phyloP scores from a whole-genome alignment of 176 grass and related monocot genomes.

The Zea luxurians region DNA sequence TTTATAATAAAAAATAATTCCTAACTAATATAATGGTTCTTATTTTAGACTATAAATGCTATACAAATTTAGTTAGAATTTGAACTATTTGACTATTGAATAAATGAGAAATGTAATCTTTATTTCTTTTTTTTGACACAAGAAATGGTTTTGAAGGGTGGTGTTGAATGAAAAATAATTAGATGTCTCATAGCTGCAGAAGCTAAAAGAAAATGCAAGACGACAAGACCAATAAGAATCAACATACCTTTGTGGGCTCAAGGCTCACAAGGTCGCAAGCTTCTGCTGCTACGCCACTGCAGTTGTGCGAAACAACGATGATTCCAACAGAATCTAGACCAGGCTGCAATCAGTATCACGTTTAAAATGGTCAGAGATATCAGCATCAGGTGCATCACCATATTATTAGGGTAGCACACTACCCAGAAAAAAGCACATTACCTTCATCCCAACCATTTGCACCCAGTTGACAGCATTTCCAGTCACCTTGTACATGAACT shows the following conservation, averaged over 20 bases:
- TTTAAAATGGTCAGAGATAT: conserved; percentile 7
- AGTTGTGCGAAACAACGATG: conserved; percentile 99
- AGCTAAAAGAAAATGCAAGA: background rate
- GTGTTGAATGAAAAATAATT: conserved; percentile 17
- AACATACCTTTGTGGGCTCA: conserved; percentile 91
- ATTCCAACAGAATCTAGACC: conserved; percentile 99
- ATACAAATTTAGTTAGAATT: too few relatives aligned
- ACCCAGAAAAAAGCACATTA: conserved; percentile 52
- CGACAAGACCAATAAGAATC: background rate
- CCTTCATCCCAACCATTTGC: conserved; percentile 99
- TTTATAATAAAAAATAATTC: too few relatives aligned
- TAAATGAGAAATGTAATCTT: too few relatives aligned
- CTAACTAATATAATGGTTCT: too few relatives aligned
- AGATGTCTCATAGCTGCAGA: background rate
- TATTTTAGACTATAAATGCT: too few relatives aligned
- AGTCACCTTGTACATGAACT: conserved; percentile 97
- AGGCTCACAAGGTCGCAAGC: conserved; percentile 99
- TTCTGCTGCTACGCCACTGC: conserved; percentile 93
- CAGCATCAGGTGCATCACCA: background rate
- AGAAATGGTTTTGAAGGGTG: too few relatives aligned
- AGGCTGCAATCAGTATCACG: conserved; percentile 52
- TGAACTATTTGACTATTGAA: too few relatives aligned
- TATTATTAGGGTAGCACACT: background rate
- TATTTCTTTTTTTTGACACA: too few relatives aligned
- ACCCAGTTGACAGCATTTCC: conserved; percentile 98